Base-by-base conservation (phyloP, 2,329 filamentous ascomycete species). In the Penicillium sp. region DNA sequence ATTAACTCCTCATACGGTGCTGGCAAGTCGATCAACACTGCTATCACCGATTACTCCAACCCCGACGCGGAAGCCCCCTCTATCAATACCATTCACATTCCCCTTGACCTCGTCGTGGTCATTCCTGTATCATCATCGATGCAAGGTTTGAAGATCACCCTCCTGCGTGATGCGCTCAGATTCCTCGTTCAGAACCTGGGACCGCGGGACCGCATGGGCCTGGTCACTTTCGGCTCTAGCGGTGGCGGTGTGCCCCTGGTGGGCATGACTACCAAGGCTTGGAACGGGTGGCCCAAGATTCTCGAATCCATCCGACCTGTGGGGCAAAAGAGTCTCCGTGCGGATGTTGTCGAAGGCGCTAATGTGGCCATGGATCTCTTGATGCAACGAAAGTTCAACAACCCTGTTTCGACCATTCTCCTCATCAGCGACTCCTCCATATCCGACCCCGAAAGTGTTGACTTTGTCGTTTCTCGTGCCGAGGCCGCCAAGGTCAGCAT, bases 351-450 rank as follows among this genome's bases (percentile, higher is more conserved):
- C 2, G 94, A 99, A 71, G 94, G 94, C 27, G 94, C 93, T 32
- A 99, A 97, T 66, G 91, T 97, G 47, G 94, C 94, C 45, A 97
- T 99, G 94, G 94, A 99, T 72, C 78, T 99, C 52, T 82, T 99
- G 54, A 99, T 99, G 94, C 92, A 97, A 76, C 87, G 94, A 65
- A 96, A 96, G 77, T 91, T 92, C 64, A 93, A 89, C 75, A 99
- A 97, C 70, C 92, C 94, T 0, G 88, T 99, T 49, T 93, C 94
- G 1, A 93, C 91, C 10, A 97, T 99, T 64, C 85, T 99, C 74
- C 82, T 99, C 60, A 97, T 99, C 72, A 97, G 94, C 77, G 94
- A 99, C 71, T 96, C 94, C 0, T 95, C 93, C 3, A 96, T 91
- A 3, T 93, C 92, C 0, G 94, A 99, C 71, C 85, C 88, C 5